Evolutionary conservation across 2,329 filamentous ascomycete species (phyloP).

Genomic region (Cladosporium sp.): DNA sequence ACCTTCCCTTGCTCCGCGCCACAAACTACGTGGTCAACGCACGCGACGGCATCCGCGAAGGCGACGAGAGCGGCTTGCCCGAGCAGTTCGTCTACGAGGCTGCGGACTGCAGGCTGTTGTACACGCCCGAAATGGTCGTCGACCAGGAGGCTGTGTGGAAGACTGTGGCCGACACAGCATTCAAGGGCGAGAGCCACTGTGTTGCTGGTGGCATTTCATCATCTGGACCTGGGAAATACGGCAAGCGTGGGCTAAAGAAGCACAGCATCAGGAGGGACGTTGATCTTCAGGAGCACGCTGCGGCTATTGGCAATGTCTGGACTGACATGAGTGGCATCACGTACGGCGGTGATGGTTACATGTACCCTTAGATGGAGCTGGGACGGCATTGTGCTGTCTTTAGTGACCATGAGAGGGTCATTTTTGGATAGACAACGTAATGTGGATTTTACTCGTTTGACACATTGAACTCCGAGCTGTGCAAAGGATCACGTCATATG

Average conservation of each 20-base stretch:
- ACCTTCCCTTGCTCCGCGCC: constrained; percentile 23
- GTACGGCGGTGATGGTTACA: constrained; percentile 19
- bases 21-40: constrained; percentile 25
- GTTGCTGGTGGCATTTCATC: constrained; percentile 26
- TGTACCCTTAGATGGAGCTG: constrained; percentile 14
- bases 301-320: constrained; percentile 21
- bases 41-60: constrained; percentile 30
- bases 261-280: constrained; percentile 19
- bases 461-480: too few species aligned
- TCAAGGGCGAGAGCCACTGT: constrained; percentile 27
- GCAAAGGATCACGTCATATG: too few species aligned
- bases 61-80: constrained; percentile 38
- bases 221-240: not conserved
- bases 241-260: constrained; percentile 6
- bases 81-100: constrained; percentile 48
- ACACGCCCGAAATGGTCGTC: constrained; percentile 47
- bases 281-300: constrained; percentile 18
- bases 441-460: not conserved
- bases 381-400: not conserved
- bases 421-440: not conserved
- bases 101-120: constrained; percentile 50
- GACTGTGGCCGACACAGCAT: constrained; percentile 32
- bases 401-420: not conserved
- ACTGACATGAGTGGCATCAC: constrained; percentile 19
- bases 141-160: constrained; percentile 48